Conservation (phyloP, 352 stramenopile species). For the Phytophthora gonapodyides region DNA sequence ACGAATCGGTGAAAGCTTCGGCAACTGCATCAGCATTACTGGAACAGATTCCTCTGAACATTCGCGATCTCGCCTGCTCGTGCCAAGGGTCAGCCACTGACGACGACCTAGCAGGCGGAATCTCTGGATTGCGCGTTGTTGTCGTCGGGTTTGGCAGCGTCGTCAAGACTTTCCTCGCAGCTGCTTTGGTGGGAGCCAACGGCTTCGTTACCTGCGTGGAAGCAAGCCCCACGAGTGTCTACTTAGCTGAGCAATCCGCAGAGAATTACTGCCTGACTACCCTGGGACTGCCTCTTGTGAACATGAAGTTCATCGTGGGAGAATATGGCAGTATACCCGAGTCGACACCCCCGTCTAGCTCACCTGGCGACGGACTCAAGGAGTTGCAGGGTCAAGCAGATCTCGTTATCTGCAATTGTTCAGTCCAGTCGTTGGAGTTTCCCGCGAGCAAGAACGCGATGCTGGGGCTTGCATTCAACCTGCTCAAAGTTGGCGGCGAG, state of each 20-base stretch:
- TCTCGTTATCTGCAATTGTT: slow-evolving; percentile 57
- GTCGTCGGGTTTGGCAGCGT: slow-evolving; percentile 52
- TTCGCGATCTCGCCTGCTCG: slow-evolving; percentile 32
- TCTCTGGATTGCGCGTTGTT: slow-evolving; percentile 46
- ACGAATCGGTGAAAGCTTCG: background rate
- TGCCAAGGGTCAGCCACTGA: slow-evolving; percentile 29
- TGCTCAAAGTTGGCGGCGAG: slow-evolving; percentile 58
- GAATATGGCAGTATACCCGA: slow-evolving; percentile 14
- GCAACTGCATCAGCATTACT: slow-evolving; percentile 6
- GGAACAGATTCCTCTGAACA: slow-evolving; percentile 26
- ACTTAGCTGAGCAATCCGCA: slow-evolving; percentile 21
- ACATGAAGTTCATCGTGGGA: slow-evolving; percentile 42
- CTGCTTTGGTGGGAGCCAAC: slow-evolving; percentile 40
- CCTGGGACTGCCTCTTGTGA: slow-evolving; percentile 36
- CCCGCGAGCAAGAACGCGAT: slow-evolving; percentile 33
- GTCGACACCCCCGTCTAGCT: background rate
- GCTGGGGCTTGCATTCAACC: slow-evolving; percentile 35
- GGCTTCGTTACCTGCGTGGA: slow-evolving; percentile 57
- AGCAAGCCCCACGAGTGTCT: slow-evolving; percentile 22
- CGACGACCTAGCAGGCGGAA: slow-evolving; percentile 21
- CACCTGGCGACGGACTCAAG: slow-evolving; percentile 14
- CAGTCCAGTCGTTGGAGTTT: slow-evolving; percentile 41
- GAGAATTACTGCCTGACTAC: slow-evolving; percentile 25
- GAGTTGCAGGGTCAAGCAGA: slow-evolving; percentile 22
- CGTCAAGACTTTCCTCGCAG: slow-evolving; percentile 48